Conservation (phyloP, 176 grass and related monocot genomes). For the Phyllostachys edulis region DNA sequence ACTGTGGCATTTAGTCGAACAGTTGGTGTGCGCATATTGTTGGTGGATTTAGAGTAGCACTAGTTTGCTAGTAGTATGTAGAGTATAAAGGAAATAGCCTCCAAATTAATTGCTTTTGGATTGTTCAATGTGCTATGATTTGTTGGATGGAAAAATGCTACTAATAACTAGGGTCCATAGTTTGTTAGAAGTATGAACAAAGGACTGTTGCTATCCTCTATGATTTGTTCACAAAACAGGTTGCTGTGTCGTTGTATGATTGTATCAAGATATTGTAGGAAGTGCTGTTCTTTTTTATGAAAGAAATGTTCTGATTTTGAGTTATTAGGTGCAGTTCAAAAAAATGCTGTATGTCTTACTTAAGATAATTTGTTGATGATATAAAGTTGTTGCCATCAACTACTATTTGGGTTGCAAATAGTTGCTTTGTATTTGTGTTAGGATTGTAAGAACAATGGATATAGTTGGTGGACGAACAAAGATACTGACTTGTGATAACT, state of each 20-base stretch:
- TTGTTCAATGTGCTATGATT: neutral
- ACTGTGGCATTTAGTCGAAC: conserved; percentile 36
- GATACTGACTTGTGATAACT: neutral
- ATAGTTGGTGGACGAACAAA: neutral
- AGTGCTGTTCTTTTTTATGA: neutral
- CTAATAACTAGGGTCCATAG: neutral
- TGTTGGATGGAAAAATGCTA: neutral
- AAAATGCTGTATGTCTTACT: neutral
- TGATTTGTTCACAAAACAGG: neutral
- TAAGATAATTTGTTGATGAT: neutral
- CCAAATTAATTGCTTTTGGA: neutral
- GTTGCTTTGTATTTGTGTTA: neutral
- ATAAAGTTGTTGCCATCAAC: neutral
- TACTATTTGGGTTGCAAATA: conserved; percentile 3
- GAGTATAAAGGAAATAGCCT: neutral
- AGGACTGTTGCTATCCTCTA: neutral
- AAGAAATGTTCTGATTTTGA: neutral
- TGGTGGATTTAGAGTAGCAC: neutral
- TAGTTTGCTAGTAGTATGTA: neutral
- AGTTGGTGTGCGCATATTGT: neutral
- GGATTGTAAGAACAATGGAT: neutral
- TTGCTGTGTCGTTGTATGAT: neutral
- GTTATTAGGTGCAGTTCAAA: neutral
- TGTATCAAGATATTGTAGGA: neutral
- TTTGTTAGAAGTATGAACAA: neutral